Evolutionary conservation across 352 stramenopile species (phyloP).

Genomic region (Phytophthora pseudosyringae): DNA sequence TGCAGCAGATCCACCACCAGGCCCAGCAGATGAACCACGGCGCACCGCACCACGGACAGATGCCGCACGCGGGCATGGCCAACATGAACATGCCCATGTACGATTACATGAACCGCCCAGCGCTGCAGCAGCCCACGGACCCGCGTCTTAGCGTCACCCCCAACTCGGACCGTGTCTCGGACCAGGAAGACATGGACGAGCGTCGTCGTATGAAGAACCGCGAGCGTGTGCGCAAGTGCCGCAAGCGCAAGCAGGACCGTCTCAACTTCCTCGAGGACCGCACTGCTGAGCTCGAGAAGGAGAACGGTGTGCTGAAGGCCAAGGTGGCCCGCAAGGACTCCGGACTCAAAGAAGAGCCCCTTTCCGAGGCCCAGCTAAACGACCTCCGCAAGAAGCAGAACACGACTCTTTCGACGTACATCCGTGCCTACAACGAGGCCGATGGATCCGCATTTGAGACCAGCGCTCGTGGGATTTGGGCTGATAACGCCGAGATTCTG

Average conservation of each 20-base stretch:
- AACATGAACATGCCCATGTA: conserved; percentile 87
- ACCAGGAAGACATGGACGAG: conserved; percentile 86
- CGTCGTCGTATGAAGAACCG: conserved; percentile 90
- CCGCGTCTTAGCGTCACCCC: conserved; percentile 60
- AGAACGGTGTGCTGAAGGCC: conserved; percentile 75
- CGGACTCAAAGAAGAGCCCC: conserved; percentile 45
- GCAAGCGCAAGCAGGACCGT: conserved; percentile 89
- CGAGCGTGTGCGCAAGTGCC: conserved; percentile 89
- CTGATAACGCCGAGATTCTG: conserved; percentile 70
- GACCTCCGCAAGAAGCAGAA: conserved; percentile 86
- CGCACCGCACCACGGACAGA: conserved; percentile 39
- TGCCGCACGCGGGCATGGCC: conserved; percentile 52
- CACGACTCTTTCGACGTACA: conserved; percentile 73
- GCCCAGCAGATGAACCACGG: conserved; percentile 60
- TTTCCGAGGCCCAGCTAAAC: conserved; percentile 69
- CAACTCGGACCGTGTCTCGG: conserved; percentile 69
- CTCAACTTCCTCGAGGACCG: conserved; percentile 89
- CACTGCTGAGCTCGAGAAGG: conserved; percentile 84
- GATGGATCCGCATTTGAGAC: conserved; percentile 60
- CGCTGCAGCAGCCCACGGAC: conserved; percentile 53
- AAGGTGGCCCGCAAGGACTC: conserved; percentile 73
- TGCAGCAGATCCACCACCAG: conserved; percentile 62
- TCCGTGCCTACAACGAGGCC: conserved; percentile 75
- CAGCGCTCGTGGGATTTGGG: conserved; percentile 62
- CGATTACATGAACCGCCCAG: conserved; percentile 83